These are phyloP conservation scores for Zychaea mexicana DNA, from an alignment of 371 early-diverging fungal species.

Conservation along the genomic window DNA sequence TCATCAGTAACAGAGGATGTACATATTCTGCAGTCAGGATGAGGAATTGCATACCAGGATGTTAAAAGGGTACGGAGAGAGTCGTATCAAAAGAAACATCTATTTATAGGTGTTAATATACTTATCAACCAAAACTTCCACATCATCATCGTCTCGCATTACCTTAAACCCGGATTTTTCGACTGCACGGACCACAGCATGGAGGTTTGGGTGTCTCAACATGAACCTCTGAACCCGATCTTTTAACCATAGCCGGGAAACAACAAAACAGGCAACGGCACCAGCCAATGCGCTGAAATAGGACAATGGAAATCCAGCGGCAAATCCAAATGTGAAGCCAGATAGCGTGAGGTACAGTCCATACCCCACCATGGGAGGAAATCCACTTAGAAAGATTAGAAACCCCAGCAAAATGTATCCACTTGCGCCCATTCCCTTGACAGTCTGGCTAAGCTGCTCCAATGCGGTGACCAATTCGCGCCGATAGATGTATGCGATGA, in stretches of 20 bases:
- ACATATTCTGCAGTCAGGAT: too few species aligned
- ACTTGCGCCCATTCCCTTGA: slow-evolving; percentile 40
- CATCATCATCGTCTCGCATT: slow-evolving; percentile 4
- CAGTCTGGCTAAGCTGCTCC: slow-evolving; percentile 32
- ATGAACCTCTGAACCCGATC: slow-evolving; percentile 53
- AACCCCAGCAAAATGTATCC: slow-evolving; percentile 43
- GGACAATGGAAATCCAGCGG: slow-evolving; percentile 58
- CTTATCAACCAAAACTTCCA: too few species aligned
- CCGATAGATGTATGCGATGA: slow-evolving; percentile 30
- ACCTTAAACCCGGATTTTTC: slow-evolving; percentile 75
- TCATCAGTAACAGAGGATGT: not conserved
- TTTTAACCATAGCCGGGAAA: slow-evolving; percentile 57
- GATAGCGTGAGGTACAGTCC: slow-evolving; percentile 64
- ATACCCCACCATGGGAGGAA: slow-evolving; percentile 73
- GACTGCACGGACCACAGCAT: slow-evolving; percentile 62
- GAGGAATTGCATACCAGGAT: too few species aligned
- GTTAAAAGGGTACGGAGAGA: slow-evolving; percentile 81
- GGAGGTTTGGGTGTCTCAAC: slow-evolving; percentile 55
- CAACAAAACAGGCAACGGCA: slow-evolving; percentile 59
- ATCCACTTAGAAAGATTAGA: slow-evolving; percentile 58
- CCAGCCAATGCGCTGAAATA: slow-evolving; percentile 64
- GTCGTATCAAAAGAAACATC: slow-evolving; percentile 67
- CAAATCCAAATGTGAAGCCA: slow-evolving; percentile 71
- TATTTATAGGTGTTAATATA: slow-evolving; percentile 21
- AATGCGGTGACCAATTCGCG: slow-evolving; percentile 33